These are phyloP conservation scores for Dentipellis sp. DNA, from an alignment of 768 basidiomycete species.

Conservation along the genomic window DNA sequence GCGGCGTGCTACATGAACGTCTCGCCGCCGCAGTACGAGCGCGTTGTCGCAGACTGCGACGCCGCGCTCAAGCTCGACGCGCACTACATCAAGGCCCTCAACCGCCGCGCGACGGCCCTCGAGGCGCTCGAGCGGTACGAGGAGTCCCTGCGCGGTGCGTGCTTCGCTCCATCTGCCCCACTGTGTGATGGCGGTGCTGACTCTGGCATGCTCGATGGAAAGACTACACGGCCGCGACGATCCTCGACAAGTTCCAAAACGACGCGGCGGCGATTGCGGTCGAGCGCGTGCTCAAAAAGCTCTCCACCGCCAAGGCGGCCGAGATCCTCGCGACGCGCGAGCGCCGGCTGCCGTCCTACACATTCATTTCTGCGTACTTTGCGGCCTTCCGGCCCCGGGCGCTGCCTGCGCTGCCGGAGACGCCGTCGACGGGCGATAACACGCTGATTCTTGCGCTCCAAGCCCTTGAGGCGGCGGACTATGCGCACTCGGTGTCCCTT, in stretches of 20 bases:
- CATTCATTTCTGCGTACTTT: constrained; percentile 93
- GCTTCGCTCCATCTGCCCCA: neutral
- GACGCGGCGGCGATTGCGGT: constrained; percentile 68
- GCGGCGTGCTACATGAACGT: constrained; percentile 97
- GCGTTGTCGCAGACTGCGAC: constrained; percentile 83
- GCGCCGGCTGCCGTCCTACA: constrained; percentile 77
- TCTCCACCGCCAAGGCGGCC: constrained; percentile 63
- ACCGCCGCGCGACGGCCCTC: constrained; percentile 78
- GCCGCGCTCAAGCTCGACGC: constrained; percentile 76
- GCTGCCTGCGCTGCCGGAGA: constrained; percentile 63
- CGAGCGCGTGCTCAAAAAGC: constrained; percentile 85
- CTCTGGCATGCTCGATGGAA: neutral
- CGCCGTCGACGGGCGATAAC: constrained; percentile 70
- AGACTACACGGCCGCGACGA: constrained; percentile 97
- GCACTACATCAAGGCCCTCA: constrained; percentile 84
- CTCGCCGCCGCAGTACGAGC: constrained; percentile 72
- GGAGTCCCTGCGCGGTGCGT: constrained; percentile 71
- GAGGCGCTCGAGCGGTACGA: constrained; percentile 68
- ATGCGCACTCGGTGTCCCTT: constrained; percentile 68
- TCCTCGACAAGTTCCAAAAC: constrained; percentile 89
- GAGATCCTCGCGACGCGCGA: constrained; percentile 67
- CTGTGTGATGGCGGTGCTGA: neutral
- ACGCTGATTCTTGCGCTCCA: constrained; percentile 74
- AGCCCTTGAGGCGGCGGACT: constrained; percentile 80
- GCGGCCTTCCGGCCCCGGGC: constrained; percentile 88